phyloP scores from a whole-genome alignment of 2,329 filamentous ascomycete species.

The Emydomyces testavorans region DNA sequence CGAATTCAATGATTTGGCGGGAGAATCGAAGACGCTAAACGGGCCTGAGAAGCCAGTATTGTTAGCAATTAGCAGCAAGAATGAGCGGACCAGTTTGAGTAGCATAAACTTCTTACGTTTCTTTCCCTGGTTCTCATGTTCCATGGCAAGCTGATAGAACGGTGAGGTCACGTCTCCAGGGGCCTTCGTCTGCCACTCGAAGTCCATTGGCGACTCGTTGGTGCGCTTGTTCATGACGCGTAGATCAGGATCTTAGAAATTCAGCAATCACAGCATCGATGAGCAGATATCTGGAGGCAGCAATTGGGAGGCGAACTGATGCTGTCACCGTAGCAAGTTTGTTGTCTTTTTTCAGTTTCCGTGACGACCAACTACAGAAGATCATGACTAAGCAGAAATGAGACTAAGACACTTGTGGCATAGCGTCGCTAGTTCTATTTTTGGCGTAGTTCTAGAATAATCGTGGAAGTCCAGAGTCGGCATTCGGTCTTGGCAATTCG shows the following conservation, averaged over 20 bases:
- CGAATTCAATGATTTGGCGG: slow-evolving; percentile 40
- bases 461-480: neutral
- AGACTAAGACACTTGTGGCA: too few relatives aligned
- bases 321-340: neutral
- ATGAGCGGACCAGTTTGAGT: neutral
- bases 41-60: slow-evolving; percentile 23
- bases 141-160: slow-evolving; percentile 38
- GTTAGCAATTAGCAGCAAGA: neutral
- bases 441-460: neutral
- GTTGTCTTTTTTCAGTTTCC: slow-evolving; percentile 9
- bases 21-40: slow-evolving; percentile 34
- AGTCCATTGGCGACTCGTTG: slow-evolving; percentile 41
- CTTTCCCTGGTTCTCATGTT: slow-evolving; percentile 29
- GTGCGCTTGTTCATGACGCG: slow-evolving; percentile 29
- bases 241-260: neutral
- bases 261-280: too few relatives aligned
- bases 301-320: too few relatives aligned
- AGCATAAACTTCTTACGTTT: slow-evolving; percentile 30
- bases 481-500: slow-evolving; percentile 5
- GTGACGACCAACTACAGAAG: slow-evolving; percentile 8
- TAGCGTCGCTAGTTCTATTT: neutral
- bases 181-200: slow-evolving; percentile 38
- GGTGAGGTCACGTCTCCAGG: slow-evolving; percentile 38
- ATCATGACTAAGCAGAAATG: too few relatives aligned
- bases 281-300: too few relatives aligned